Evolutionary conservation across 371 early-diverging fungal species (phyloP).

Genomic region (Lichtheimia ramosa): DNA sequence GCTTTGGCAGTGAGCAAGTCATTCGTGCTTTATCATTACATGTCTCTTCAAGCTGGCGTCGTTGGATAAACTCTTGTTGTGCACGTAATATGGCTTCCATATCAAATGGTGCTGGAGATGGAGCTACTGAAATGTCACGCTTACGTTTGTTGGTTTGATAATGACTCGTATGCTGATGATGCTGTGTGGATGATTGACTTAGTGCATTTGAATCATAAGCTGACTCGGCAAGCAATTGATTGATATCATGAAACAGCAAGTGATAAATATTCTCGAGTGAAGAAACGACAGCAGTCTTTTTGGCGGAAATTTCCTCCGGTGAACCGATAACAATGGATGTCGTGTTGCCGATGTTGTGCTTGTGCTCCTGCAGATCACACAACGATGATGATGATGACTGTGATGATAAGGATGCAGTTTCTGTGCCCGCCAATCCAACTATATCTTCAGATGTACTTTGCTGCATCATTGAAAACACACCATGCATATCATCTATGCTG

Average conservation of each 20-base stretch:
- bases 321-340: not conserved
- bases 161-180: not conserved
- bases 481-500: no score
- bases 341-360: constrained; percentile 1
- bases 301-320: not conserved
- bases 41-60: constrained; percentile 3
- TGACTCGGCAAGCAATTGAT: constrained; percentile 1
- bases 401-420: no score
- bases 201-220: not conserved
- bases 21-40: not conserved
- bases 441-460: no score
- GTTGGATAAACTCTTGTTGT: constrained; percentile 8
- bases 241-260: constrained; percentile 4
- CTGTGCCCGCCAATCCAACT: no score
- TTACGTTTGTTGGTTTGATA: not conserved
- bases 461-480: no score
- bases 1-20: not conserved
- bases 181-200: constrained; percentile 1
- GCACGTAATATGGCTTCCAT: constrained; percentile 10
- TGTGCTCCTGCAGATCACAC: no score
- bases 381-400: no score
- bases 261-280: constrained; percentile 7
- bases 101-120: constrained; percentile 9
- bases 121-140: not conserved
- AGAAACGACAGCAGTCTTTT: not conserved